These are phyloP conservation scores for Phytophthora capsici DNA, from an alignment of 352 stramenopile species.

Conservation along the genomic window DNA sequence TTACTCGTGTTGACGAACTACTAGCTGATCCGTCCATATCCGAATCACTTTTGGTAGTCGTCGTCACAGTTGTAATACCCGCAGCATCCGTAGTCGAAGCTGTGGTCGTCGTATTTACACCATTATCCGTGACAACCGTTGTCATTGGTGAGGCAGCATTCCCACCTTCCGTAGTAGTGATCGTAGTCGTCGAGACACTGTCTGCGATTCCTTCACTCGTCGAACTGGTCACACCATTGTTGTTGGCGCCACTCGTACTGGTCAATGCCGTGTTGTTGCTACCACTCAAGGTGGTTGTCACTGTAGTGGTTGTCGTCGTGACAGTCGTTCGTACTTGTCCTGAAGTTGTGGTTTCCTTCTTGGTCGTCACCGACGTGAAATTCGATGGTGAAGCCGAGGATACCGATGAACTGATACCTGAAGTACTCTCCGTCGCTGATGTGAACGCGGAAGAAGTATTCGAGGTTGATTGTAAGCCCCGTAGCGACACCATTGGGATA, in stretches of 20 bases:
- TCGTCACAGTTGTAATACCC: constrained; percentile 26
- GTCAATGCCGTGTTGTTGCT: constrained; percentile 1
- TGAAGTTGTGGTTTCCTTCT: constrained; percentile 20
- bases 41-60: constrained; percentile 16
- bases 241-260: neutral
- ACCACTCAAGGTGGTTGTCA: constrained; percentile 28
- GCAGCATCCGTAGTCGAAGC: constrained; percentile 20
- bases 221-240: constrained; percentile 8
- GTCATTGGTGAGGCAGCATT: constrained; percentile 24
- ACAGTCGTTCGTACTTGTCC: constrained; percentile 26
- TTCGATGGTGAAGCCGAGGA: constrained; percentile 8
- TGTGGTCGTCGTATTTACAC: constrained; percentile 21
- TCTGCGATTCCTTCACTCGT: constrained; percentile 3
- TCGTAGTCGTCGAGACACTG: constrained; percentile 22
- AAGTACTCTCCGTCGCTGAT: constrained; percentile 10
- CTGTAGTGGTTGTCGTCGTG: constrained; percentile 29
- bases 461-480: constrained; percentile 30
- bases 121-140: constrained; percentile 26
- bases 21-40: constrained; percentile 26
- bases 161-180: constrained; percentile 13
- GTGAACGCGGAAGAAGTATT: constrained; percentile 1
- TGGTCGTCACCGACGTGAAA: constrained; percentile 26
- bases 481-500: constrained; percentile 30
- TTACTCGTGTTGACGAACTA: constrained; percentile 15
- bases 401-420: constrained; percentile 1